These are phyloP conservation scores for Vigna trinervia DNA, from an alignment of 306 rosid species.

Conservation along the genomic window DNA sequence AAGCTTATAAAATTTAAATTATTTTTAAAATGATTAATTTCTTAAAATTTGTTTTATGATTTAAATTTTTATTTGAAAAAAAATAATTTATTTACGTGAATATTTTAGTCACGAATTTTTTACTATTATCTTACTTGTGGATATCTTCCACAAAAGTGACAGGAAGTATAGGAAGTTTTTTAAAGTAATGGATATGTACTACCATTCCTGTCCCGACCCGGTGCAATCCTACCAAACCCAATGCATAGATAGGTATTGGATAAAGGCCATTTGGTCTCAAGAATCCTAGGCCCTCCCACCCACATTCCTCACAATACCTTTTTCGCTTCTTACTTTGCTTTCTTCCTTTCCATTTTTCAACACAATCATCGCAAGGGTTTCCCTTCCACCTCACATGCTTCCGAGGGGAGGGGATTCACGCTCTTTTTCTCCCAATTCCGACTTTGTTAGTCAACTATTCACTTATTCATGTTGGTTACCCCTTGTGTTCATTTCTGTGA, in stretches of 20 bases:
- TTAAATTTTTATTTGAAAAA: no score
- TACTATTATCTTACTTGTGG: no score
- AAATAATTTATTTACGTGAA: no score
- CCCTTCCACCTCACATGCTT: background rate
- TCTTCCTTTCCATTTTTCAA: background rate
- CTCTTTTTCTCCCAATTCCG: constrained; percentile 35
- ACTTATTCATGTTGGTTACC: background rate
- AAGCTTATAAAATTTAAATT: no score
- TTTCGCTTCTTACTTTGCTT: constrained; percentile 14
- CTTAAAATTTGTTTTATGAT: no score
- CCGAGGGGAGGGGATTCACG: background rate
- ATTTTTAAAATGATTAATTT: no score
- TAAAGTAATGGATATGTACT: no score
- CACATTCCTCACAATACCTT: background rate
- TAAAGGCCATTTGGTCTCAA: constrained; percentile 2
- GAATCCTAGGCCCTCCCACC: background rate
- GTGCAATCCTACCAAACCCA: background rate
- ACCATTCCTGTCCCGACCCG: no score
- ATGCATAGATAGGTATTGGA: constrained; percentile 8
- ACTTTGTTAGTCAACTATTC: constrained; percentile 26
- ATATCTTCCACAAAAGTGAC: no score
- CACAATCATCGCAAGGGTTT: constrained; percentile 21
- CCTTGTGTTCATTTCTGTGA: background rate
- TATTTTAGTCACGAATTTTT: no score
- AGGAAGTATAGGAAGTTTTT: no score